A percentile compares a stretch with the other conserved stretches of the same genome.
Conservation (phyloP, 345 rosid species). For the Lagerstroemia speciosa region DNA sequence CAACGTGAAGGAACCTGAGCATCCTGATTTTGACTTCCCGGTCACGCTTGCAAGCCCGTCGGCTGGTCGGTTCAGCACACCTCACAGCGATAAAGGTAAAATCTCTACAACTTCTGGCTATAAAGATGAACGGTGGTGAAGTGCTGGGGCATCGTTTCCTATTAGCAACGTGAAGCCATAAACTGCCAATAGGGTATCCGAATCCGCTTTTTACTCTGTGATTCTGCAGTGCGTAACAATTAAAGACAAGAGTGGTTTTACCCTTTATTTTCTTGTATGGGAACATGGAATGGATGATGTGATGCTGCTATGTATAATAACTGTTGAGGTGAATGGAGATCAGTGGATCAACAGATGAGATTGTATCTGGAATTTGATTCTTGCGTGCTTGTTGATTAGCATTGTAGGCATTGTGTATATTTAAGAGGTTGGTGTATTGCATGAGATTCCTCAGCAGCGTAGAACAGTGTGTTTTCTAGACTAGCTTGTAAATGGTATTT, state of each 20-base stretch:
- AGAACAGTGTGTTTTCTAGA: background rate
- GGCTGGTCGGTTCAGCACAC: conserved; percentile 30
- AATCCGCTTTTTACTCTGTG: background rate
- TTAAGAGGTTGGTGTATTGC: background rate
- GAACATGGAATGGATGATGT: background rate
- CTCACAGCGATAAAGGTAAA: conserved; percentile 35
- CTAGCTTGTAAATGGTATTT: background rate
- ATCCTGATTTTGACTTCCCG: conserved; percentile 22
- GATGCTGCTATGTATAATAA: background rate
- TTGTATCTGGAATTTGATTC: background rate
- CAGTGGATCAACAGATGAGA: background rate
- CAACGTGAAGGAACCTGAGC: conserved; percentile 32
- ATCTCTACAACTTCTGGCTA: background rate
- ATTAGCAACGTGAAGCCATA: background rate
- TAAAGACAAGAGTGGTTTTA: background rate
- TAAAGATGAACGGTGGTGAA: background rate
- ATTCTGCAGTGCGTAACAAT: background rate
- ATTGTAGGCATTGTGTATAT: background rate
- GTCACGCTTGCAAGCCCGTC: conserved; percentile 11
- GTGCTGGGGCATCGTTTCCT: background rate
- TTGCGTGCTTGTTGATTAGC: background rate
- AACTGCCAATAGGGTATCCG: background rate
- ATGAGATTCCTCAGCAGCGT: background rate
- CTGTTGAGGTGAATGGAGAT: background rate
- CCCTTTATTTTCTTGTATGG: background rate